Percentiles rank a stretch among this genome's conserved stretches.
Conservation (phyloP, 2,329 filamentous ascomycete genomes). For the Erysiphe pulchra region DNA sequence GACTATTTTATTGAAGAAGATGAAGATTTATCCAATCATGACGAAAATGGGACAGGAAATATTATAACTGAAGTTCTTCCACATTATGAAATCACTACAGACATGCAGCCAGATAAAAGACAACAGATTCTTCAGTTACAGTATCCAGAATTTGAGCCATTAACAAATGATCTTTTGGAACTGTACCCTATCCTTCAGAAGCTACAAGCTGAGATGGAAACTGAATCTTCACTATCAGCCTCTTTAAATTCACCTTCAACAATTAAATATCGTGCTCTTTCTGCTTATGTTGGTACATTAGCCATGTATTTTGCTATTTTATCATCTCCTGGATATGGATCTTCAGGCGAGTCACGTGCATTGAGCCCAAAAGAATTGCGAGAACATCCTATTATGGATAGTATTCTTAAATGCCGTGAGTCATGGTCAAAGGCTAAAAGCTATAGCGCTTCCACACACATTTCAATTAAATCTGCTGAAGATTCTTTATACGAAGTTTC, state of each 20-base stretch:
- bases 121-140: slow-evolving; percentile 48
- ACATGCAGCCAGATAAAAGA: slow-evolving; percentile 52
- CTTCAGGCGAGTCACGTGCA: slow-evolving; percentile 25
- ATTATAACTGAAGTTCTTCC: slow-evolving; percentile 72
- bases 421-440: slow-evolving; percentile 55
- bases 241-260: background rate
- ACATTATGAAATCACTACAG: slow-evolving; percentile 54
- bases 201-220: slow-evolving; percentile 30
- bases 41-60: slow-evolving; percentile 25
- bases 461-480: slow-evolving; percentile 12
- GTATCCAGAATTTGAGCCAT: slow-evolving; percentile 78
- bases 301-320: slow-evolving; percentile 88
- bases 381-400: slow-evolving; percentile 79
- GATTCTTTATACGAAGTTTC: slow-evolving; percentile 2
- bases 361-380: slow-evolving; percentile 56
- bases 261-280: slow-evolving; percentile 53
- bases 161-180: slow-evolving; percentile 39
- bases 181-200: slow-evolving; percentile 30
- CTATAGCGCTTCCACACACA: slow-evolving; percentile 18
- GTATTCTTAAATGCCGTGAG: slow-evolving; percentile 50
- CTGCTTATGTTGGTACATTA: slow-evolving; percentile 65
- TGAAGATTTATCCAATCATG: slow-evolving; percentile 35
- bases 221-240: slow-evolving; percentile 4
- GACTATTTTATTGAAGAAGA: slow-evolving; percentile 85
- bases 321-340: slow-evolving; percentile 48